A percentile compares a stretch with the other conserved stretches of the same genome.
Conservation (phyloP, 306 rosid species). For the cucumber (Cucumis sativus) region DNA sequence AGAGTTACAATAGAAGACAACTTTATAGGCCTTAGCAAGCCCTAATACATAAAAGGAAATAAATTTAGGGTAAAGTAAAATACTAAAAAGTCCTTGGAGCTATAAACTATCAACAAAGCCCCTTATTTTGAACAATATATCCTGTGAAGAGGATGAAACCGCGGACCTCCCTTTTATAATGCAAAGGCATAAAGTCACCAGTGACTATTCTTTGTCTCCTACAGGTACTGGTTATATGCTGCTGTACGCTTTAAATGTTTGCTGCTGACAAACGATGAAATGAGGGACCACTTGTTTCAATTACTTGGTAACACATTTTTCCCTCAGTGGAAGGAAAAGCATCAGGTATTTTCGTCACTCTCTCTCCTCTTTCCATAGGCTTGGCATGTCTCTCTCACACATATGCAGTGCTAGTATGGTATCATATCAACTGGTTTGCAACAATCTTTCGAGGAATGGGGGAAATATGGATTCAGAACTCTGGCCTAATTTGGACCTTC, state of each 20-base stretch:
- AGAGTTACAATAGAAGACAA: too few relatives aligned
- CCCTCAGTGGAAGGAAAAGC: conserved; percentile 95
- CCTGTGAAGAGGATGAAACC: neutral
- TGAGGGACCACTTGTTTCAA: conserved; percentile 96
- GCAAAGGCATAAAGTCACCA: neutral
- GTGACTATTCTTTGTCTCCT: neutral
- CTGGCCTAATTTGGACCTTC: neutral
- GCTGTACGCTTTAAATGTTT: conserved; percentile 73
- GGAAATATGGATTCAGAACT: neutral
- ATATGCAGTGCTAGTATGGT: neutral
- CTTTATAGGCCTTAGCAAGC: too few relatives aligned
- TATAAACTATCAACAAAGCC: too few relatives aligned
- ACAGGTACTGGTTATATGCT: conserved; percentile 94
- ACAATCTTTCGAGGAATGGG: neutral
- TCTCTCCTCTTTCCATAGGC: neutral
- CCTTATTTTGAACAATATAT: neutral
- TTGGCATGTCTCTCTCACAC: neutral
- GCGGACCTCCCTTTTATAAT: neutral
- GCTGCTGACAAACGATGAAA: conserved; percentile 85
- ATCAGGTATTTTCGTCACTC: conserved; percentile 52
- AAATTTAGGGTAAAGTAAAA: too few relatives aligned
- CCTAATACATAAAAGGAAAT: too few relatives aligned
- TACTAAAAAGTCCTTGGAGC: neutral
- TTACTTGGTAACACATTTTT: conserved; percentile 78
- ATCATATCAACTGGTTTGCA: neutral